These are phyloP conservation scores for Thalassiosira allenii DNA, from an alignment of 352 stramenopile genomes.

Conservation along the genomic window DNA sequence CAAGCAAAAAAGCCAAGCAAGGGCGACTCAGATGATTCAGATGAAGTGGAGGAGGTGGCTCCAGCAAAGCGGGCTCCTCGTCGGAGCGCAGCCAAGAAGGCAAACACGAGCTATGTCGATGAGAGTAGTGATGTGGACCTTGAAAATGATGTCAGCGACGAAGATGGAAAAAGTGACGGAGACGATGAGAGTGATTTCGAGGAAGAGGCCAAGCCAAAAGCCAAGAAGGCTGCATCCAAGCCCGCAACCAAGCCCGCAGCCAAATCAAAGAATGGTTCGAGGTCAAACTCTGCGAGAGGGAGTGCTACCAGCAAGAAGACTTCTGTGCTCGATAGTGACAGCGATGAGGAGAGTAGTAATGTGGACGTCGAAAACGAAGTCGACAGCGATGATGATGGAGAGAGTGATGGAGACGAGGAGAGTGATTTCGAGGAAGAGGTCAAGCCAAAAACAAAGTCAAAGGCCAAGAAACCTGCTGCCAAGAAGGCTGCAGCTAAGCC, in stretches of 20 bases:
- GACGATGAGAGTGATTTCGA: not conserved
- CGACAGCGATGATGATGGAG: not conserved
- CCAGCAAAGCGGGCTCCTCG: conserved; percentile 17
- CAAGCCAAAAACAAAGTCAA: conserved; percentile 7
- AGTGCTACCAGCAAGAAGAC: not conserved
- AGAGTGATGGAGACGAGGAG: conserved; percentile 1
- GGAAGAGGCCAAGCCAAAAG: not conserved
- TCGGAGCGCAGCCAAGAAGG: conserved; percentile 19
- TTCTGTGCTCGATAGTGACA: not conserved
- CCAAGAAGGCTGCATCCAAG: not conserved
- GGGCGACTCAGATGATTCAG: no score
- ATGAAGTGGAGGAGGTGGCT: not conserved
- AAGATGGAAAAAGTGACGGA: conserved; percentile 1
- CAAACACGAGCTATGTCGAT: conserved; percentile 34
- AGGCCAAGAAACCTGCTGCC: not conserved
- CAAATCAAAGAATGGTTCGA: not conserved
- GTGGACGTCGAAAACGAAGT: not conserved
- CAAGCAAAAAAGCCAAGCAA: not conserved
- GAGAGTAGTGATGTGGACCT: conserved; percentile 41
- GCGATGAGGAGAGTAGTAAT: not conserved
- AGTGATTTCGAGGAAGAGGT: not conserved
- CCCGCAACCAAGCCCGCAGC: not conserved
- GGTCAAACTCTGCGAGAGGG: not conserved
- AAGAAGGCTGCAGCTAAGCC: conserved; percentile 2
- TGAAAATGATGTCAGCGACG: conserved; percentile 11